phyloP scores from a whole-genome alignment of 75 land plant species.

The Chamaecyparis obtusa region DNA sequence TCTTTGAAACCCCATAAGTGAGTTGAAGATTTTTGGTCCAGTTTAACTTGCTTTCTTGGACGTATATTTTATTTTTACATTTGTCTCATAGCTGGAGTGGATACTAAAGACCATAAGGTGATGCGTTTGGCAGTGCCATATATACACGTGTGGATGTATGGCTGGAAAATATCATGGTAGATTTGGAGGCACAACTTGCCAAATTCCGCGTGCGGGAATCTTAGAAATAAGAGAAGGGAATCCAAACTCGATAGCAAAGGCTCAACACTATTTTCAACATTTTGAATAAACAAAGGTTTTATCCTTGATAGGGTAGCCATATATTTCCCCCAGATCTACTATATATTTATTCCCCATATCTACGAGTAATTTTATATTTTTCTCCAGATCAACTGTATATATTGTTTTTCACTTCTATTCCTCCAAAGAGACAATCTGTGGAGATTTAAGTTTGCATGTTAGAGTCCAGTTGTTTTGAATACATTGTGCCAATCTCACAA shows the following conservation, averaged over 20 bases:
- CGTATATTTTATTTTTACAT: neutral
- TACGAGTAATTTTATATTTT: too few relatives aligned
- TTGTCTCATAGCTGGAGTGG: constrained; percentile 2
- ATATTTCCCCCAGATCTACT: neutral
- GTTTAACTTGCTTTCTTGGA: too few relatives aligned
- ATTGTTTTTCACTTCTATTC: neutral
- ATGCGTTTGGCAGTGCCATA: neutral
- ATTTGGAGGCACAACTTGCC: neutral
- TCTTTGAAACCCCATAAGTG: too few relatives aligned
- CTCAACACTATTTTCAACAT: constrained; percentile 21
- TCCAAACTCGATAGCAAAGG: constrained; percentile 13
- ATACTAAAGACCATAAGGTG: neutral
- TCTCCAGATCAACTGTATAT: too few relatives aligned
- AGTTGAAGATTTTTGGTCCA: too few relatives aligned
- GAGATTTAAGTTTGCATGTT: neutral
- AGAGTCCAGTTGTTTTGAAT: too few relatives aligned
- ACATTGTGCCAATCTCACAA: constrained; percentile 27
- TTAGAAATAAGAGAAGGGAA: constrained; percentile 7
- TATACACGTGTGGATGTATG: too few relatives aligned
- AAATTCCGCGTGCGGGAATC: constrained; percentile 22
- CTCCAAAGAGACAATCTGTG: neutral
- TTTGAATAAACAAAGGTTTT: constrained; percentile 28
- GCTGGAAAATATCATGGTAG: too few relatives aligned
- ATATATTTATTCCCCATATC: too few relatives aligned
- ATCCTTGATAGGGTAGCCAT: constrained; percentile 29